Conservation (phyloP, 495 filamentous ascomycete genomes). For the Amphirosellinia nigrospora region DNA sequence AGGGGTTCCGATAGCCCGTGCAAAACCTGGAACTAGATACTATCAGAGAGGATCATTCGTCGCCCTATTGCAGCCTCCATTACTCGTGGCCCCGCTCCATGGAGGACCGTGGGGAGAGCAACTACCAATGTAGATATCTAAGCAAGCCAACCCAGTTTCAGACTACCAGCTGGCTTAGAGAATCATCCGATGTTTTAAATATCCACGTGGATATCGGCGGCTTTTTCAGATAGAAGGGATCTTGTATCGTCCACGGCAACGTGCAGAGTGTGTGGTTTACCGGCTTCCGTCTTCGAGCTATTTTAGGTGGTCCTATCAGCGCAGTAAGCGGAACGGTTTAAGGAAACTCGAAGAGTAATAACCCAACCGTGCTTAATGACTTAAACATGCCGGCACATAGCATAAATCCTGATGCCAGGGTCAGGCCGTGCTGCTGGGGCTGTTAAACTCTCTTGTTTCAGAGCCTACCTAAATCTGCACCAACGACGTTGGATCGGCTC, state of each 20-base stretch:
- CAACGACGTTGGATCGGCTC: conserved; percentile 23
- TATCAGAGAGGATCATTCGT: conserved; percentile 25
- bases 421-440: conserved; percentile 21
- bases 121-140: conserved; percentile 9
- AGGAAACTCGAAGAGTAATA: conserved; percentile 21
- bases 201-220: conserved; percentile 25
- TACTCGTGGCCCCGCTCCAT: background rate
- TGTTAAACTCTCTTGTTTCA: conserved; percentile 25
- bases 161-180: conserved; percentile 11
- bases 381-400: conserved; percentile 26
- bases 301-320: conserved; percentile 26
- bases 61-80: conserved; percentile 24
- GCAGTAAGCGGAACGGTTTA: conserved; percentile 7
- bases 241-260: conserved; percentile 26
- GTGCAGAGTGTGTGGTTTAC: conserved; percentile 23
- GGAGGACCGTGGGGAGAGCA: background rate
- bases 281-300: conserved; percentile 29
- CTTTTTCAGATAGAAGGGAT: conserved; percentile 19
- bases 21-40: background rate
- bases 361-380: conserved; percentile 26
- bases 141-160: conserved; percentile 14
- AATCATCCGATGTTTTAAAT: conserved; percentile 23
- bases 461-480: conserved; percentile 10
- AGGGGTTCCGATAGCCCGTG: conserved; percentile 5
- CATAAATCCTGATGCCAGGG: conserved; percentile 29